These are phyloP conservation scores for Neolentinus lepideus DNA, from an alignment of 1,284 basidiomycete genomes.

Conservation along the genomic window DNA sequence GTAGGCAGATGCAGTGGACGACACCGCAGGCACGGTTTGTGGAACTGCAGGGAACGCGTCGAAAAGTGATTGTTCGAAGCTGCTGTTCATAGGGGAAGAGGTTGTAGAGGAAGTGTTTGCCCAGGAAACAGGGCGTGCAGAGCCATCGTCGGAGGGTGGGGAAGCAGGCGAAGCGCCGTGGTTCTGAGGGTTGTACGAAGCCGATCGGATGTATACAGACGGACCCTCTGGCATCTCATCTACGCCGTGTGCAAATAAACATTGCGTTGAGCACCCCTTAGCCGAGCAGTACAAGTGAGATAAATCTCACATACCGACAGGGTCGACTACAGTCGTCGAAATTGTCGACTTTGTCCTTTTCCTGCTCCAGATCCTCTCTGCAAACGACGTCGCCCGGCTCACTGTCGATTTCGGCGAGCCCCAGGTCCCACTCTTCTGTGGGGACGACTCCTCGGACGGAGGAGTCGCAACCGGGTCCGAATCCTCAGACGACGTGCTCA, in stretches of 20 bases:
- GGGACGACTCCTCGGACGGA: slow-evolving; percentile 13
- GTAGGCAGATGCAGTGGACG: background rate
- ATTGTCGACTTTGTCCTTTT: slow-evolving; percentile 39
- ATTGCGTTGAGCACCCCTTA: background rate
- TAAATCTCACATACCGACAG: background rate
- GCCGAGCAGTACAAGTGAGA: background rate
- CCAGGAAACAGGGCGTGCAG: slow-evolving; percentile 31
- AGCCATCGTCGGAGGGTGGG: slow-evolving; percentile 11
- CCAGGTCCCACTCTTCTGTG: too few species aligned
- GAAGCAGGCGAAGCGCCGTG: slow-evolving; percentile 1
- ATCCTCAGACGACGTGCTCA: slow-evolving; percentile 29
- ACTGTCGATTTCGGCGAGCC: slow-evolving; percentile 39
- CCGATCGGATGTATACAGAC: background rate
- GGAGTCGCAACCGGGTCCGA: slow-evolving; percentile 41
- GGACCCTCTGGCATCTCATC: background rate
- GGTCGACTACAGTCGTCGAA: slow-evolving; percentile 18
- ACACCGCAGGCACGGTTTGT: slow-evolving; percentile 21
- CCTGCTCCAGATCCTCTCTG: slow-evolving; percentile 46
- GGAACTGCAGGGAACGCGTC: slow-evolving; percentile 55
- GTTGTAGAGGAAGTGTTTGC: slow-evolving; percentile 25
- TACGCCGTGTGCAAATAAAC: background rate
- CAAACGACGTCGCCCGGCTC: slow-evolving; percentile 43
- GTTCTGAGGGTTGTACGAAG: slow-evolving; percentile 7
- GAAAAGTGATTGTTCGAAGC: slow-evolving; percentile 39
- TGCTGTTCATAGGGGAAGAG: slow-evolving; percentile 28